Evolutionary conservation across 257 asterid species (phyloP).

Genomic region (Nicotiana paniculata): DNA sequence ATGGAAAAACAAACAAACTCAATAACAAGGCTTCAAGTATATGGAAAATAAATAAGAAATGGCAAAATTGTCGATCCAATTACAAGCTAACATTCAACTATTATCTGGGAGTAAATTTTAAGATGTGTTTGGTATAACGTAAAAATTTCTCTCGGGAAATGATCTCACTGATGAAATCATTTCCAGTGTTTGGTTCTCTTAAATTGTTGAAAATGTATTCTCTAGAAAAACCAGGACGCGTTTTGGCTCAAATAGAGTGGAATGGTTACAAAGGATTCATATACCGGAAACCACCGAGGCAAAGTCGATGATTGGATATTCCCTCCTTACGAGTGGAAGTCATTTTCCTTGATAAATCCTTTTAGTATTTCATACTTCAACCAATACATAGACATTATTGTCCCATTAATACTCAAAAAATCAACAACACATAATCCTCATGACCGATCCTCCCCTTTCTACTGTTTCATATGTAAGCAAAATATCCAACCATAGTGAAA

Average conservation of each 20-base stretch:
- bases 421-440: not conserved
- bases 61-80: not conserved
- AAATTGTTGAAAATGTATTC: not conserved
- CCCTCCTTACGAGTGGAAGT: not conserved
- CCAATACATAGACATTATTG: not conserved
- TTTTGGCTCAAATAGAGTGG: not conserved
- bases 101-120: not conserved
- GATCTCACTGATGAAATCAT: not conserved
- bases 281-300: not conserved
- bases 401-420: not conserved
- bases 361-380: not conserved
- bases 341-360: not conserved
- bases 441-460: not conserved
- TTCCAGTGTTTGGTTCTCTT: not conserved
- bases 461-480: not conserved
- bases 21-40: not conserved
- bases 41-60: not conserved
- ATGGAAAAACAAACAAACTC: conserved; percentile 11
- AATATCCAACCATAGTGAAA: not conserved
- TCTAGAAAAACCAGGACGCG: not conserved
- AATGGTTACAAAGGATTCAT: not conserved
- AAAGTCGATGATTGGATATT: too few species aligned
- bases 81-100: not conserved
- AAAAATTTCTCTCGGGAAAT: not conserved
- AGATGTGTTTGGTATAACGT: not conserved